Percentiles rank a stretch among this genome's conserved stretches.
phyloP scores from a whole-genome alignment of 2,329 filamentous ascomycete genomes.

The Colletotrichum filicis region DNA sequence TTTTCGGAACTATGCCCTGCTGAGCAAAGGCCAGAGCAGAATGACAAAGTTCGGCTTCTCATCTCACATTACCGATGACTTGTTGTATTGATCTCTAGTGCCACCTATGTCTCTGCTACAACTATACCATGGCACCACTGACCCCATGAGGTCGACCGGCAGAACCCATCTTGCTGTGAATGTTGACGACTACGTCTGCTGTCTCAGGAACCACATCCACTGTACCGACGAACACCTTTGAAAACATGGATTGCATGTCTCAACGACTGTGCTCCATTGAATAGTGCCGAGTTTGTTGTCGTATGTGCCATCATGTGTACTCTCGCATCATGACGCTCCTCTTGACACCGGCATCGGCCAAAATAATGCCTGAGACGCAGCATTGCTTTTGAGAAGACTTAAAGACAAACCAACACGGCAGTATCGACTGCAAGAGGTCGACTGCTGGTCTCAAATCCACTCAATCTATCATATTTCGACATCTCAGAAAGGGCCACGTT shows the following conservation, averaged over 20 bases:
- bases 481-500: background rate
- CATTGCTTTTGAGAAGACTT: constrained; percentile 17
- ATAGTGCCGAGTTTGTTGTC: background rate
- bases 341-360: background rate
- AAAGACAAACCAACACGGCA: constrained; percentile 4
- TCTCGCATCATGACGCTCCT: background rate
- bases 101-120: too few relatives aligned
- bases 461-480: constrained; percentile 17
- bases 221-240: background rate
- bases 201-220: background rate
- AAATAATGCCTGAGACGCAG: constrained; percentile 9
- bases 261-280: background rate
- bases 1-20: too few relatives aligned
- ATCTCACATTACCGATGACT: too few relatives aligned
- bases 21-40: too few relatives aligned
- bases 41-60: background rate
- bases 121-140: too few relatives aligned
- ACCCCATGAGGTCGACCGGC: too few relatives aligned
- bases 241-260: background rate
- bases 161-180: too few relatives aligned
- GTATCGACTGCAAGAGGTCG: background rate
- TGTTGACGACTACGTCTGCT: background rate
- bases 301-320: background rate
- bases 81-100: background rate
- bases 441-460: constrained; percentile 1